Conservation (phyloP, 768 basidiomycete species). For the Tulasnella sp. region DNA sequence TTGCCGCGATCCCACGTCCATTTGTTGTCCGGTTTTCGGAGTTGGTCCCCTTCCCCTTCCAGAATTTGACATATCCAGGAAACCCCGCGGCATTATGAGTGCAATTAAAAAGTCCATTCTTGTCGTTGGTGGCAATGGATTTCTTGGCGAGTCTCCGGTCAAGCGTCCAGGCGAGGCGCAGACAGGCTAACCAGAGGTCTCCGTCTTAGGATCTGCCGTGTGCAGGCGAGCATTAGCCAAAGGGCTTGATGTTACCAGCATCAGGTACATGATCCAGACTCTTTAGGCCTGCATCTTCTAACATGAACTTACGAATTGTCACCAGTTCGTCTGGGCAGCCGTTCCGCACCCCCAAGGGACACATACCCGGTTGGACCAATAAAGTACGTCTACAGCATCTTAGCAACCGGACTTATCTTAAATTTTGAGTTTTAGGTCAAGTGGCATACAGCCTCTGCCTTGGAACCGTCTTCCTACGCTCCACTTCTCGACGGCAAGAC, state of each 20-base stretch:
- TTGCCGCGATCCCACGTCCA: conserved; percentile 9
- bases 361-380: conserved; percentile 78
- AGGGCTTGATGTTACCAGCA: conserved; percentile 83
- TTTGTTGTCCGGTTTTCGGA: conserved; percentile 8
- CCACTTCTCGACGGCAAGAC: conserved; percentile 60
- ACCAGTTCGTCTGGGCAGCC: conserved; percentile 79
- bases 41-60: not conserved
- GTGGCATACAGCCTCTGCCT: conserved; percentile 82
- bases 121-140: conserved; percentile 98
- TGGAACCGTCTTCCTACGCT: conserved; percentile 68
- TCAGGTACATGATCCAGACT: conserved; percentile 55
- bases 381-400: conserved; percentile 47
- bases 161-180: not conserved
- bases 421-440: conserved; percentile 55
- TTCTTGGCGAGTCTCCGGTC: conserved; percentile 60
- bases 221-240: conserved; percentile 81
- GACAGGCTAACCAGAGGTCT: not conserved
- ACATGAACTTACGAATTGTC: not conserved
- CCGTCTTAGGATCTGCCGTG: conserved; percentile 74
- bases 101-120: conserved; percentile 45
- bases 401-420: conserved; percentile 21
- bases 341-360: conserved; percentile 84
- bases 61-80: not conserved
- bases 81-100: not conserved
- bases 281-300: conserved; percentile 13